Evolutionary conservation across 1,139 yeast species (phyloP).

Genomic region (Tardiomyces digboiensis): DNA sequence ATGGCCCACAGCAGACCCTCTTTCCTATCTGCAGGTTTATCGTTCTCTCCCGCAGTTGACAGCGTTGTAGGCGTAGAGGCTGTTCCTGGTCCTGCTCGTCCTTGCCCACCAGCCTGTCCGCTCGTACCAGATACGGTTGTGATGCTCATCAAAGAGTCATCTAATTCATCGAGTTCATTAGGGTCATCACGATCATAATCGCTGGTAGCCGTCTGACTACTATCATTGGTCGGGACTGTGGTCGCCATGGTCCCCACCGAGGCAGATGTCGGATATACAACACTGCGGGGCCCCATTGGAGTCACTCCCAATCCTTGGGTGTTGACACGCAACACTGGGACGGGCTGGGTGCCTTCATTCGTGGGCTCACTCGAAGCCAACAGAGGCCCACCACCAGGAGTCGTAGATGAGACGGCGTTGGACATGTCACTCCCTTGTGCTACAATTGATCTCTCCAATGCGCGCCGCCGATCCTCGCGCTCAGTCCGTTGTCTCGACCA

Average conservation of each 20-base stretch:
- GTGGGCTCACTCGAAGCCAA: background rate
- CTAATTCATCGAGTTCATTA: background rate
- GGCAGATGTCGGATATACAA: background rate
- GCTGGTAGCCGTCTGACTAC: background rate
- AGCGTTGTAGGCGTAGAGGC: background rate
- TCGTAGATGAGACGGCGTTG: background rate
- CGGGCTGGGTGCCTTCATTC: background rate
- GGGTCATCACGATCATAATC: background rate
- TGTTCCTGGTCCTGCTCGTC: no score
- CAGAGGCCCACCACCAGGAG: background rate
- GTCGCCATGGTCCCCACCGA: background rate
- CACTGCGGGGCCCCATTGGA: background rate
- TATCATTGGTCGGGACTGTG: background rate
- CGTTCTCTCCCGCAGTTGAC: slow-evolving; percentile 5
- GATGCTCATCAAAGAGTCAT: background rate
- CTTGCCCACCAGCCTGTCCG: no score
- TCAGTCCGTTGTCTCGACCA: slow-evolving; percentile 34
- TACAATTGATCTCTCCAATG: slow-evolving; percentile 20
- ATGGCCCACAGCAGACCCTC: slow-evolving; percentile 56
- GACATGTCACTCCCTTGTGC: background rate
- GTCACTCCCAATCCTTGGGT: background rate
- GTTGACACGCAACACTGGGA: background rate
- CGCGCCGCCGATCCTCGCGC: slow-evolving; percentile 29
- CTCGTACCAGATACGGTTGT: background rate
- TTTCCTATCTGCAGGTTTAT: slow-evolving; percentile 19